Evolutionary conservation across 2,329 filamentous ascomycete genomes (phyloP), one percentile per base, ranked within the genome.

Genomic region (Fusarium sp.): DNA sequence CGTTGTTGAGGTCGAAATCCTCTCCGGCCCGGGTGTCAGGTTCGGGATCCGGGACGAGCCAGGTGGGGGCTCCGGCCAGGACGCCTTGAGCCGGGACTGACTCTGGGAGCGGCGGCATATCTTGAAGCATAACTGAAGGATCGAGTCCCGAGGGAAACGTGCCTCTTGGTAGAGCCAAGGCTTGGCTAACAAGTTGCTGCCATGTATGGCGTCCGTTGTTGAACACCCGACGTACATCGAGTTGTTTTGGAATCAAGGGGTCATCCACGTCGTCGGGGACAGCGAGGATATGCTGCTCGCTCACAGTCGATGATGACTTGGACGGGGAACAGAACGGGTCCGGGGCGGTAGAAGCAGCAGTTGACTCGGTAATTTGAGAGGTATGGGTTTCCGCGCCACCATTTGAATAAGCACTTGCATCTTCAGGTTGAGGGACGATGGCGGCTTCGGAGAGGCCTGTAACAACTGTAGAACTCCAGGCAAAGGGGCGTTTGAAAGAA

Each of bases 401-500:
- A 26, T 62, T 49, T 30, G 65, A 67, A 63, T 63, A 56, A 62
- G 61, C 61, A 72, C 69, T 73, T 44, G 65, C 59, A 67, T 70
- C 56, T 50, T 59, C 60, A 33, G 49, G 49, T 49, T 59, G 65
- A 22, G 70, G 64, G 17, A 63, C 50, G 45, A 67, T 39, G 45
- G 67, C 41, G 35, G 70, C 70, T 51, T 70, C 72, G 19, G 72
- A 74, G 43, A 74, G 71, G 2, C 72, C 72, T 17, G 68, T 73
- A 28, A 60, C 72, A 48, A 74, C 40, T 28, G 71, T 69, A 26
- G 72, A 74, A 52, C 70, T 73, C 71, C 71, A 74, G 45, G 41
- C 45, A 46, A 61, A 55, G 6, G 71, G 70, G 52, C 71, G 65
- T 7, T 73, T 58, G 39, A 72, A 74, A 45, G 63, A 61, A 48